phyloP scores from a whole-genome alignment of 176 grass and related monocot species.

The Cenchrus purpureus region DNA sequence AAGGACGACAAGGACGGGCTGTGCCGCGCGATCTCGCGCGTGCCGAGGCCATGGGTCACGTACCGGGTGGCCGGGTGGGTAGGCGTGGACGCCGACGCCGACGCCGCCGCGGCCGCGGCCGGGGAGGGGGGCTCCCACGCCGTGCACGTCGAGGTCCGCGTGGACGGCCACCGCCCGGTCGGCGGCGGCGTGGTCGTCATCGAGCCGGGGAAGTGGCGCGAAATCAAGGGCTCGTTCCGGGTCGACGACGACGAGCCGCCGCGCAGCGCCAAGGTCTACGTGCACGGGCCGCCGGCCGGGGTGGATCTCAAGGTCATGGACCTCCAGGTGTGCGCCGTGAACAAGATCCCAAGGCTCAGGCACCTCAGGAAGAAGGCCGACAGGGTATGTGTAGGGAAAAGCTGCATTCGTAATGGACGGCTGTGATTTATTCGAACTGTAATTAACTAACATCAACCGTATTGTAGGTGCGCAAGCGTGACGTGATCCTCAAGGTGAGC shows the following conservation, averaged over 20 bases:
- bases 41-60: slow-evolving; percentile 43
- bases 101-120: neutral
- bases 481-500: slow-evolving; percentile 63
- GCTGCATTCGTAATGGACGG: neutral
- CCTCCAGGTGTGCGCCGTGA: slow-evolving; percentile 52
- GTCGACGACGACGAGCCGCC: slow-evolving; percentile 44
- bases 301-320: slow-evolving; percentile 73
- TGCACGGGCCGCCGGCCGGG: slow-evolving; percentile 53
- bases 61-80: slow-evolving; percentile 72
- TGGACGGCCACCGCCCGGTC: neutral
- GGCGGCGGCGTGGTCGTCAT: slow-evolving; percentile 52
- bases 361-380: slow-evolving; percentile 71
- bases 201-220: slow-evolving; percentile 44
- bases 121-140: slow-evolving; percentile 18
- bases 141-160: slow-evolving; percentile 43
- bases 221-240: slow-evolving; percentile 65
- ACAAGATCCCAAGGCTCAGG: slow-evolving; percentile 54
- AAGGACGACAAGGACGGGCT: slow-evolving; percentile 58
- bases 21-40: slow-evolving; percentile 23
- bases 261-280: slow-evolving; percentile 37
- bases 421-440: neutral
- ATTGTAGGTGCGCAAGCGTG: slow-evolving; percentile 67
- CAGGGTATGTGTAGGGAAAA: slow-evolving; percentile 36
- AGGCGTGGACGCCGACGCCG: neutral
- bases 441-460: neutral